A percentile compares a stretch with the other conserved stretches of the same genome.
Evolutionary conservation across 1,139 yeast species (phyloP).

Genomic region (Nakaseomyces delphensis): DNA sequence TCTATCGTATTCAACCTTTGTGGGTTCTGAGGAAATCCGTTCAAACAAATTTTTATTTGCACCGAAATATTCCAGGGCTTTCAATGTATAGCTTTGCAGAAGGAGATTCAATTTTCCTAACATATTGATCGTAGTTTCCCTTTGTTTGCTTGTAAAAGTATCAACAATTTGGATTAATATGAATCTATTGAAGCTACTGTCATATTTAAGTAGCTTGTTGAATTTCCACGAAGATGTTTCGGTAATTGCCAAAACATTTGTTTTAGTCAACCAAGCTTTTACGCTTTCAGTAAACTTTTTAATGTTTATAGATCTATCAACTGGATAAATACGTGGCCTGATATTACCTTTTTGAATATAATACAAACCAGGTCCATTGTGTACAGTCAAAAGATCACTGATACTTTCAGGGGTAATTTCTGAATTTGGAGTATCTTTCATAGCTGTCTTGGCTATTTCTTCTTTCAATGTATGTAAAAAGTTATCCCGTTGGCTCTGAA

Average conservation of each 20-base stretch:
- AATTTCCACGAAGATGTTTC: constrained; percentile 4
- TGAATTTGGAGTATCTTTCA: background rate
- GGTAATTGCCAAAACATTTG: background rate
- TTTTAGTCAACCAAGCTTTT: background rate
- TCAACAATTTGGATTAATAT: background rate
- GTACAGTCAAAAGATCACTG: background rate
- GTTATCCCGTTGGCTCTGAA: background rate
- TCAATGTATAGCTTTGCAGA: background rate
- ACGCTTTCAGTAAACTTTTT: background rate
- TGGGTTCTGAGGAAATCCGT: background rate
- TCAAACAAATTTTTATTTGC: background rate
- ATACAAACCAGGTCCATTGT: background rate
- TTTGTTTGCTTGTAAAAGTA: background rate
- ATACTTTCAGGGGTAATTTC: background rate
- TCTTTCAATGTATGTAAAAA: background rate
- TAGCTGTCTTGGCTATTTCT: background rate
- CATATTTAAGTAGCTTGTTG: constrained; percentile 1
- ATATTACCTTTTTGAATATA: constrained; percentile 2
- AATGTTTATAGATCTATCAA: background rate
- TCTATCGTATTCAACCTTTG: background rate
- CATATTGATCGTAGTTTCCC: background rate
- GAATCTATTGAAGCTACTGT: background rate
- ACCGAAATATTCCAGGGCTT: background rate
- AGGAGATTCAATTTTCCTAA: too few species aligned
- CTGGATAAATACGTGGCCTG: background rate